A percentile compares a stretch with the other conserved stretches of the same genome.
Evolutionary conservation across 306 rosid species (phyloP).

Genomic region (Arachis hypogaea): DNA sequence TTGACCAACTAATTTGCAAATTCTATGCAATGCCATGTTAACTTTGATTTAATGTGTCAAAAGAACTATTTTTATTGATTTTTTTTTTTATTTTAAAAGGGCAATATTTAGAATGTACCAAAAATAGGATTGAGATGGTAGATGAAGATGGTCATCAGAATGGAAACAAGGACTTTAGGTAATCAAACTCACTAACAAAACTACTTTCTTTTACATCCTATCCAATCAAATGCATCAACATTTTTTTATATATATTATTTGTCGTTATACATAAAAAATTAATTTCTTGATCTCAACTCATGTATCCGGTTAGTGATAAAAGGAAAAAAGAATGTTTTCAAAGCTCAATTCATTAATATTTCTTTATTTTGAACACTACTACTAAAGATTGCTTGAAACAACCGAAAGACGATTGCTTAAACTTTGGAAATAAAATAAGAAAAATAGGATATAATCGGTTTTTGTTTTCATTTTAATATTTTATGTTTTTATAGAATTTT

Average conservation of each 20-base stretch:
- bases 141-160: constrained; percentile 41
- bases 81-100: not conserved
- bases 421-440: too few relatives aligned
- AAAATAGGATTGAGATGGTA: constrained; percentile 7
- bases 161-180: constrained; percentile 35
- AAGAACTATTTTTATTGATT: not conserved
- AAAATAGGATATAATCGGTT: too few relatives aligned
- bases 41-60: constrained; percentile 31
- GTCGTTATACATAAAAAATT: not conserved
- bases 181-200: constrained; percentile 44
- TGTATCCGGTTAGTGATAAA: not conserved
- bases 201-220: constrained; percentile 25
- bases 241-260: not conserved
- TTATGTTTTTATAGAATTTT: too few relatives aligned
- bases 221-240: constrained; percentile 32
- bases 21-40: constrained; percentile 43
- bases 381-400: too few relatives aligned
- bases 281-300: not conserved
- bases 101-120: not conserved
- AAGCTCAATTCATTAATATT: too few relatives aligned
- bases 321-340: too few relatives aligned
- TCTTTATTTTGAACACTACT: too few relatives aligned
- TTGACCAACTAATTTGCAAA: constrained; percentile 52
- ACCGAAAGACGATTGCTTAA: too few relatives aligned
- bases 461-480: too few relatives aligned